Percentiles rank a stretch among this genome's conserved stretches.
These are phyloP conservation scores for Cercospora sp. DNA, from an alignment of 2,329 filamentous ascomycete species.

Conservation along the genomic window DNA sequence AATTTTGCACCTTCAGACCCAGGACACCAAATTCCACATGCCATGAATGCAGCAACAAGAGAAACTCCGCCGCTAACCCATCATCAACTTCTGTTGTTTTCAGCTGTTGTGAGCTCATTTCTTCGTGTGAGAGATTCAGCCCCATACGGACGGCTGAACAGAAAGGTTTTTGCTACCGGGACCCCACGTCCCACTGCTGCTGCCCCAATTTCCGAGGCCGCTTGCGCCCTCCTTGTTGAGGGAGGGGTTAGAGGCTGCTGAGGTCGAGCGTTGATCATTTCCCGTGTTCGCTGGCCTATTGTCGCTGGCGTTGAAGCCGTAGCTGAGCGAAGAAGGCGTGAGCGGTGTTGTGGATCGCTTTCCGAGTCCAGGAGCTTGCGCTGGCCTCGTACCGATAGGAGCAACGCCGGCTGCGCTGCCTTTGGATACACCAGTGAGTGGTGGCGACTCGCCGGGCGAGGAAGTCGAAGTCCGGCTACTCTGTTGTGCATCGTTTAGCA, in stretches of 20 bases:
- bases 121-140: conserved; percentile 52
- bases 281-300: conserved; percentile 54
- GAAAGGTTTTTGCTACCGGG: conserved; percentile 69
- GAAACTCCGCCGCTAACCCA: conserved; percentile 24
- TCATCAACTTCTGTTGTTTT: conserved; percentile 19
- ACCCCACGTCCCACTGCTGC: conserved; percentile 80
- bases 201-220: conserved; percentile 67
- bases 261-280: conserved; percentile 56
- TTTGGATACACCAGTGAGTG: conserved; percentile 61
- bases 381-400: conserved; percentile 88
- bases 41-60: conserved; percentile 22
- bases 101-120: conserved; percentile 13
- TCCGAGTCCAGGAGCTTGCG: conserved; percentile 60
- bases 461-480: conserved; percentile 79
- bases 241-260: conserved; percentile 59
- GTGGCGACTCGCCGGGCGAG: conserved; percentile 79
- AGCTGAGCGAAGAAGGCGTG: conserved; percentile 76
- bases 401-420: conserved; percentile 68
- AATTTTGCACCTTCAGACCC: conserved; percentile 9
- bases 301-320: conserved; percentile 60
- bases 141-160: conserved; percentile 92
- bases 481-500: conserved; percentile 58
- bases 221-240: conserved; percentile 47
- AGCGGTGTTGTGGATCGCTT: conserved; percentile 88
- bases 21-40: conserved; percentile 26